Conservation (phyloP, 495 filamentous ascomycete species). For the Penicillium mononematosum region DNA sequence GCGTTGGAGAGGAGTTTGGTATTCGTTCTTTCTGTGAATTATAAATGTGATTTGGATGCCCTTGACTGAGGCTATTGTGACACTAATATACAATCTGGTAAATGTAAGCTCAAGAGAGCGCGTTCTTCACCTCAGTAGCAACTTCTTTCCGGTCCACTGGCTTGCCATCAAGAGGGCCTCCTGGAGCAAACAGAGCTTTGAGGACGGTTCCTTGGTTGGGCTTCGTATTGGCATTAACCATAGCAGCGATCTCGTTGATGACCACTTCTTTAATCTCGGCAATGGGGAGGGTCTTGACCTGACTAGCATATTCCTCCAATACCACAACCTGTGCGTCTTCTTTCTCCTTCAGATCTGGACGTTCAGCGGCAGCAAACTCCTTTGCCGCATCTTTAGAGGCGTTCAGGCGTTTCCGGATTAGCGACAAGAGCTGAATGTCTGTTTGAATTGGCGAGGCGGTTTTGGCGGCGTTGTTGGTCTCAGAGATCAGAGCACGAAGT, state of each 20-base stretch:
- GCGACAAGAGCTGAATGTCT: constrained; percentile 56
- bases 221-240: constrained; percentile 46
- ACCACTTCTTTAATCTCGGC: constrained; percentile 53
- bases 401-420: constrained; percentile 55
- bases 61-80: constrained; percentile 20
- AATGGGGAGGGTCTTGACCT: constrained; percentile 49
- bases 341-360: constrained; percentile 56
- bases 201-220: constrained; percentile 47
- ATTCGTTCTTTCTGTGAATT: constrained; percentile 7
- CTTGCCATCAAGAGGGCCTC: constrained; percentile 52
- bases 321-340: constrained; percentile 56
- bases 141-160: constrained; percentile 52
- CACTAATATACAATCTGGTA: constrained; percentile 20
- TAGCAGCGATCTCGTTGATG: constrained; percentile 37
- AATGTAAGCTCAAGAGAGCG: constrained; percentile 23
- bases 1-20: background rate
- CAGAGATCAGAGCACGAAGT: constrained; percentile 58
- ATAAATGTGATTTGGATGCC: constrained; percentile 12
- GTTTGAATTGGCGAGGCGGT: constrained; percentile 56
- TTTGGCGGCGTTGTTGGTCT: constrained; percentile 63
- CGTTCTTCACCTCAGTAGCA: constrained; percentile 47
- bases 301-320: constrained; percentile 56
- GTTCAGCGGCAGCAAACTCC: constrained; percentile 51
- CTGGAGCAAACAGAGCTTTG: constrained; percentile 46
- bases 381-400: constrained; percentile 49